Base-by-base conservation (phyloP, 805 yeast genomes). In the Metschnikowia rubicola region DNA sequence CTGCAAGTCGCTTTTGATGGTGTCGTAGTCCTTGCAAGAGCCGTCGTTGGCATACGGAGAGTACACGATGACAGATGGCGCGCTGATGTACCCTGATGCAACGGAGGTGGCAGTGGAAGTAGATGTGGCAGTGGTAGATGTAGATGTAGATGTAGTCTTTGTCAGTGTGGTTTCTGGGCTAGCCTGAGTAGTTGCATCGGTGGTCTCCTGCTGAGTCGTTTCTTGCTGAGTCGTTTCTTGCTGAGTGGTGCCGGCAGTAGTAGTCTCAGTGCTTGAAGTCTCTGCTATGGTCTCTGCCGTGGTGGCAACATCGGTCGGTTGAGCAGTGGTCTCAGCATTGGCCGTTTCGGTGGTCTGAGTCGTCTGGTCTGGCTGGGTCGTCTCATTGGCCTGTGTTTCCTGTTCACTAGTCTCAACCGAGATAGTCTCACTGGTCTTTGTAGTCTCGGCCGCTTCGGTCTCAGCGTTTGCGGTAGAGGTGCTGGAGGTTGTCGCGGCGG, bases 1-100 rank as follows among this genome's bases (percentile, higher is more conserved):
- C 30, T 70, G 54, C 49, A 91, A 71, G 65, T 91, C 97, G 19
- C 68, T 51, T 40, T 64, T 49, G 37, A 91, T 86, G 11, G 77
- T 62, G 46, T 60, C 68, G 37, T 74, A 66, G 50, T 70, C 72
- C 62, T 88, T 90, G 71, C 97, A 90, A 2, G 78, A 53, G 31
- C 84, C 79, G 60, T 80, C 83, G 60, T 80, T 65, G 47, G 77
- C 74, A 71, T 88, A 91, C 35, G 97, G 97, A 26, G 88, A 81
- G 71, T 86, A 86, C 34, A 81, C 91, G 47, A 86, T 74, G 17
- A 81, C 77, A 32, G 71, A 64, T 55, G 92, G 92, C 28, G 77
- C 60, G 13, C 66, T 44, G 26, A 70, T 55, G 10, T 36, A 35
- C 5, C 61, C 63, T 13, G 58, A 46, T 10, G 53, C 37, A 8